Base-by-base conservation (phyloP, 2,329 filamentous ascomycete genomes). In the Claviceps arundinis region DNA sequence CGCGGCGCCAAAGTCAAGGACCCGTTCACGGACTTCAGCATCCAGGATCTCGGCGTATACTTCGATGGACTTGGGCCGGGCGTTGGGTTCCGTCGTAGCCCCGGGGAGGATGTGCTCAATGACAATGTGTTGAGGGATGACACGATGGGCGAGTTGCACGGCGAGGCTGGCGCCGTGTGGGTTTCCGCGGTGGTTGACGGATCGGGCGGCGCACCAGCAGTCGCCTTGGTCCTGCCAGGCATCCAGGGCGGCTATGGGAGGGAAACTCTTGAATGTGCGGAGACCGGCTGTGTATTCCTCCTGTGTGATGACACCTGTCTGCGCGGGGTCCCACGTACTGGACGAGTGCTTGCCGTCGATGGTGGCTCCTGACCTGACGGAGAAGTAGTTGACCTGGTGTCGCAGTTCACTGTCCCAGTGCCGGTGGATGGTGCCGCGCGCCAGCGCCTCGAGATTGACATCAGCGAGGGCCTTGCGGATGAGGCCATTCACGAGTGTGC, bases 151-250 rank as follows among this genome's bases (percentile, higher is more conserved):
- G 17, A 84, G 73, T 42, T 80, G 66, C 17, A 94, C 78, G 8
- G 77, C 78, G 16, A 97, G 70, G 50, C 81, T 78, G 2, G 82
- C 80, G 40, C 81, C 79, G 48, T 76, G 73, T 7, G 73, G 73
- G 16, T 64, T 62, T 11, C 67, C 66, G 16, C 69, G 68, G 14
- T 64, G 64, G 48, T 73, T 68, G 11, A 62, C 57, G 0, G 69
- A 68, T 3, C 61, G 62, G 0, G 72, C 75, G 4, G 84, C 82
- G 65, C 91, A 97, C 86, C 89, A 97, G 67, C 89, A 94, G 56
- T 97, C 87, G 19, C 86, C 87, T 37, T 84, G 77, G 48, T 95
- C 87, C 9, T 82, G 72, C 89, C 90, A 95, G 3, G 73, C 68
- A 1, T 52, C 49, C 2, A 95, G 73, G 1, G 85, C 88, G 0